A percentile compares a stretch with the other conserved stretches of the same genome.
phyloP scores from a whole-genome alignment of 768 basidiomycete genomes.

The Tulasnella sp. region DNA sequence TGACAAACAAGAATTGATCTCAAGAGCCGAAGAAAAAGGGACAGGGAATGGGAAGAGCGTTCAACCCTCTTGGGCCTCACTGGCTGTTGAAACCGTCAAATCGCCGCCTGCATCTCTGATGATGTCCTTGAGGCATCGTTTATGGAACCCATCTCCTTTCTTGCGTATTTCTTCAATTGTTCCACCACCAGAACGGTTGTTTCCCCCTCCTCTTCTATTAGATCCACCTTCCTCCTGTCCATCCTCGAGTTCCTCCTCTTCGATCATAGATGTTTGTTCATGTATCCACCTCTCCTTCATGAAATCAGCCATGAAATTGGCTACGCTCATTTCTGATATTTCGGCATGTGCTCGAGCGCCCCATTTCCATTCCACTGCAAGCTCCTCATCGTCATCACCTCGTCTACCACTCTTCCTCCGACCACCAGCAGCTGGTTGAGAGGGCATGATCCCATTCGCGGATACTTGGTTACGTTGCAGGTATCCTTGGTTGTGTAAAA shows the following conservation, averaged over 20 bases:
- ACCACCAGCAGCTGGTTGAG: slow-evolving; percentile 34
- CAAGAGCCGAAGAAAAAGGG: no score
- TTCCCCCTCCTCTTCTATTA: neutral
- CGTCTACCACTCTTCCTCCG: slow-evolving; percentile 35
- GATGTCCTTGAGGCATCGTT: slow-evolving; percentile 10
- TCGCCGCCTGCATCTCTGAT: neutral
- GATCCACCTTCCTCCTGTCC: neutral
- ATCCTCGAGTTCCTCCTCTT: slow-evolving; percentile 8
- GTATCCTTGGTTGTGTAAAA: slow-evolving; percentile 58
- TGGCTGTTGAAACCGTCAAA: no score
- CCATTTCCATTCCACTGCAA: slow-evolving; percentile 71
- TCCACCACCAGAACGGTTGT: neutral
- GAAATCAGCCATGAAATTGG: slow-evolving; percentile 65
- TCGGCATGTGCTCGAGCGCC: slow-evolving; percentile 68
- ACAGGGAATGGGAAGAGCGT: no score
- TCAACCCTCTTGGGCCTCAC: no score
- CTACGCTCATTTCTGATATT: slow-evolving; percentile 65
- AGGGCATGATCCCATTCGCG: slow-evolving; percentile 35
- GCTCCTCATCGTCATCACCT: slow-evolving; percentile 29
- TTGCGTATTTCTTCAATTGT: neutral
- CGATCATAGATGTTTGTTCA: neutral
- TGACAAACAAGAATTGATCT: no score
- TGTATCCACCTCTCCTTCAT: slow-evolving; percentile 34
- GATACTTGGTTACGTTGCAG: slow-evolving; percentile 41
- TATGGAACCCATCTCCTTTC: no score